Evolutionary conservation across 2,329 filamentous ascomycete genomes (phyloP).

Genomic region (Sporothrix pseudoabietina): DNA sequence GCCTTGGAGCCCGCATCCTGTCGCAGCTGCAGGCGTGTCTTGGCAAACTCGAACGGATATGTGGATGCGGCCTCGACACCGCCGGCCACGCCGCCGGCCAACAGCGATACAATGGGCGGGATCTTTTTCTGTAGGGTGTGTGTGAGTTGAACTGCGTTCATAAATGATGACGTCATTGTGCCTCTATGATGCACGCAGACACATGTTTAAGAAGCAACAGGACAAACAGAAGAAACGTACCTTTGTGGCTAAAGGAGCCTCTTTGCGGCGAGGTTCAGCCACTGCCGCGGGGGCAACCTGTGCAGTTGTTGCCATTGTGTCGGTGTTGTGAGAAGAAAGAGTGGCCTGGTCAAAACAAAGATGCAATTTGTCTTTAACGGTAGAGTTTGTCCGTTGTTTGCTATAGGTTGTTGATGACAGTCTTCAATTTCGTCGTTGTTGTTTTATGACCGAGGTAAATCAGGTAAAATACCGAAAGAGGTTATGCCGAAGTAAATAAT

Average conservation of each 20-base stretch:
- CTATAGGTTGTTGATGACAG: background rate
- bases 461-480: background rate
- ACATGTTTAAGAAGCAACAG: too few relatives aligned
- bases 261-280: background rate
- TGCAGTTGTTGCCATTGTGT: conserved; percentile 11
- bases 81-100: conserved; percentile 55
- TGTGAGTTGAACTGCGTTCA: background rate
- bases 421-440: background rate
- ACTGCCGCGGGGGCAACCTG: background rate
- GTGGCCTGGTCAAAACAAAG: too few relatives aligned
- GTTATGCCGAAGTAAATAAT: background rate
- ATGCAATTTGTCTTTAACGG: too few relatives aligned
- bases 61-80: conserved; percentile 56
- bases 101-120: conserved; percentile 49
- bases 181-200: background rate
- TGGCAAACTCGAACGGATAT: conserved; percentile 70
- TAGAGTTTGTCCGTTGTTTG: background rate
- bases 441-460: background rate
- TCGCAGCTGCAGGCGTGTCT: conserved; percentile 62
- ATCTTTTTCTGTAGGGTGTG: conserved; percentile 32
- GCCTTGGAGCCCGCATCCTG: conserved; percentile 35
- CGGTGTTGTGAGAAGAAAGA: too few relatives aligned
- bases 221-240: background rate
- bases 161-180: background rate
- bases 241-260: background rate